These are phyloP conservation scores for Saccharomycopsis fermentans DNA, from an alignment of 805 yeast genomes.

Conservation along the genomic window DNA sequence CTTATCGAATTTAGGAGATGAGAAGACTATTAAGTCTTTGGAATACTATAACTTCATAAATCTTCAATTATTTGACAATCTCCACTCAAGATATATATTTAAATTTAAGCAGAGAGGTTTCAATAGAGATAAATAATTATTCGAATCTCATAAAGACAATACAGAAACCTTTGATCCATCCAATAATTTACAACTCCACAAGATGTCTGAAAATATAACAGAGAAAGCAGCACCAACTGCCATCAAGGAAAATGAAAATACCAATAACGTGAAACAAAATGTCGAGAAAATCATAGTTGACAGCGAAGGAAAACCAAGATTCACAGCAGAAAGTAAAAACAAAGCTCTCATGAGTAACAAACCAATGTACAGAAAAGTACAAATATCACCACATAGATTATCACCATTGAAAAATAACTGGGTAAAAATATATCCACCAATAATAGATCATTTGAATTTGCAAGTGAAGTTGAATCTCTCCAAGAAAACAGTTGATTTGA, in stretches of 20 bases:
- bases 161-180: too few species aligned
- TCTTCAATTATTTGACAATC: too few species aligned
- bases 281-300: constrained; percentile 42
- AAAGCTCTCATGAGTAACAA: constrained; percentile 45
- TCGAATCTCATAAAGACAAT: too few species aligned
- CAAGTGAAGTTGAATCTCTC: constrained; percentile 93
- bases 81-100: too few species aligned
- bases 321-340: constrained; percentile 51
- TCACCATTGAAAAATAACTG: constrained; percentile 83
- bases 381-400: constrained; percentile 97
- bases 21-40: too few species aligned
- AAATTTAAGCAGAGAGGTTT: too few species aligned
- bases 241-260: constrained; percentile 24
- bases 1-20: neutral
- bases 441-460: constrained; percentile 87
- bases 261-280: constrained; percentile 20
- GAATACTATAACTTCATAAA: too few species aligned
- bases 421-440: constrained; percentile 91
- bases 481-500: constrained; percentile 78
- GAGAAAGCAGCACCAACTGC: constrained; percentile 39
- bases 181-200: too few species aligned
- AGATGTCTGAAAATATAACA: constrained; percentile 20
- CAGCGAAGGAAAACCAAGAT: constrained; percentile 81
- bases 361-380: constrained; percentile 76
- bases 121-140: too few species aligned